phyloP scores from a whole-genome alignment of 2,329 filamentous ascomycete species.

The Pestalotiopsis sp. region DNA sequence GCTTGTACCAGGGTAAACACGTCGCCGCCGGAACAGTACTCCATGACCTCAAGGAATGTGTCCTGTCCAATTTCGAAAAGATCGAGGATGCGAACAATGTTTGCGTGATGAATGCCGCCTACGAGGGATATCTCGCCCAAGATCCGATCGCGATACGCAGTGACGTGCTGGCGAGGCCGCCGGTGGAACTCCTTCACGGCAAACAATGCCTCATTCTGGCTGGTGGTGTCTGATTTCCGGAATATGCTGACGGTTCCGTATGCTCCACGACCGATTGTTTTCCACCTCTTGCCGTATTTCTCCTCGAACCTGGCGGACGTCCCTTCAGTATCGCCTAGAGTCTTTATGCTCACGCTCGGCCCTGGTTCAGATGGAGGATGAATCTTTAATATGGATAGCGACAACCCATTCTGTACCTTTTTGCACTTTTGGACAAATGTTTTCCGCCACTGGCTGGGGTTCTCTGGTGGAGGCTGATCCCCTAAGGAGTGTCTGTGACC shows the following conservation, averaged over 20 bases:
- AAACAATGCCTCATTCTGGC: background rate
- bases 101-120: slow-evolving; percentile 91
- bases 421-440: background rate
- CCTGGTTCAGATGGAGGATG: background rate
- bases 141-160: slow-evolving; percentile 52
- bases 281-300: background rate
- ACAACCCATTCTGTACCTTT: background rate
- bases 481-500: background rate
- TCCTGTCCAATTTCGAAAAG: slow-evolving; percentile 72
- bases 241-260: background rate
- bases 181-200: slow-evolving; percentile 3
- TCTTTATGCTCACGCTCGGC: background rate
- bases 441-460: background rate
- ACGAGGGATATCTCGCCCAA: slow-evolving; percentile 99
- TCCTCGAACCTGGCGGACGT: background rate
- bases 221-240: background rate
- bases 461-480: too few species aligned
- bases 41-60: slow-evolving; percentile 98
- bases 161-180: background rate
- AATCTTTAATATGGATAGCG: background rate
- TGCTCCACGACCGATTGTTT: background rate
- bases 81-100: slow-evolving; percentile 96
- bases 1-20: slow-evolving; percentile 90
- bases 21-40: slow-evolving; percentile 95
- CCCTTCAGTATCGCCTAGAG: background rate